A percentile compares a stretch with the other conserved stretches of the same genome.
phyloP scores from a whole-genome alignment of 768 basidiomycete species.

The Macrolepiota albuminosa region DNA sequence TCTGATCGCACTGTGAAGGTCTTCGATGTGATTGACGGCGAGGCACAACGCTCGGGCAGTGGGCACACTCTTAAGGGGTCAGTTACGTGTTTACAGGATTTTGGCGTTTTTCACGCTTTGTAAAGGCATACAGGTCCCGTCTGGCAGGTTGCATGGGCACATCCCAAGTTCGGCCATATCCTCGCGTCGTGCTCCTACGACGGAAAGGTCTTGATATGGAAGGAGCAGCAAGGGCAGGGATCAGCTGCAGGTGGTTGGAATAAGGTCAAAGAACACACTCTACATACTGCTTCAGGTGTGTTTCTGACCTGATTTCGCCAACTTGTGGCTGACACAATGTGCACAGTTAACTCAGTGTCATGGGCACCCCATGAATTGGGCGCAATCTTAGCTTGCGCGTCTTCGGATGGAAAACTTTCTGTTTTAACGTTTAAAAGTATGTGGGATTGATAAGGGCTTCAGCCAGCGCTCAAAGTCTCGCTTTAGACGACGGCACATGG shows the following conservation, averaged over 20 bases:
- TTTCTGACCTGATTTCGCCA: constrained; percentile 1
- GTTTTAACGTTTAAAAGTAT: constrained; percentile 95
- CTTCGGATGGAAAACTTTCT: constrained; percentile 94
- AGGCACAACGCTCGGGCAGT: constrained; percentile 53
- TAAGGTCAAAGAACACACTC: constrained; percentile 91
- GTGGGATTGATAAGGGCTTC: constrained; percentile 13
- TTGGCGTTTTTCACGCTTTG: constrained; percentile 1
- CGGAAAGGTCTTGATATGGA: constrained; percentile 98
- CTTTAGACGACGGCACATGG: constrained; percentile 91
- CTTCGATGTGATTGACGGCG: constrained; percentile 91
- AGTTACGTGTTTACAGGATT: constrained; percentile 14
- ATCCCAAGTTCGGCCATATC: constrained; percentile 95
- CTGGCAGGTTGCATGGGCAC: constrained; percentile 98
- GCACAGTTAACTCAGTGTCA: constrained; percentile 88
- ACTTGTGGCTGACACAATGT: not conserved
- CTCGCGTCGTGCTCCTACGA: constrained; percentile 99
- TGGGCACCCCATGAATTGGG: constrained; percentile 99
- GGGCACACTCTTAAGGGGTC: constrained; percentile 83
- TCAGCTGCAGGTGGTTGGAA: constrained; percentile 68
- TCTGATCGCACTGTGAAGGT: constrained; percentile 94
- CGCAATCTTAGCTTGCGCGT: constrained; percentile 94
- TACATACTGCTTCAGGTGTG: constrained; percentile 91
- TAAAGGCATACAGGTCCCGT: constrained; percentile 92
- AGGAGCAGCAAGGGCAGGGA: constrained; percentile 69
- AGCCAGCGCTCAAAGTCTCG: not conserved